phyloP scores from a whole-genome alignment of 2,329 filamentous ascomycete species.

The Fusarium setosum region DNA sequence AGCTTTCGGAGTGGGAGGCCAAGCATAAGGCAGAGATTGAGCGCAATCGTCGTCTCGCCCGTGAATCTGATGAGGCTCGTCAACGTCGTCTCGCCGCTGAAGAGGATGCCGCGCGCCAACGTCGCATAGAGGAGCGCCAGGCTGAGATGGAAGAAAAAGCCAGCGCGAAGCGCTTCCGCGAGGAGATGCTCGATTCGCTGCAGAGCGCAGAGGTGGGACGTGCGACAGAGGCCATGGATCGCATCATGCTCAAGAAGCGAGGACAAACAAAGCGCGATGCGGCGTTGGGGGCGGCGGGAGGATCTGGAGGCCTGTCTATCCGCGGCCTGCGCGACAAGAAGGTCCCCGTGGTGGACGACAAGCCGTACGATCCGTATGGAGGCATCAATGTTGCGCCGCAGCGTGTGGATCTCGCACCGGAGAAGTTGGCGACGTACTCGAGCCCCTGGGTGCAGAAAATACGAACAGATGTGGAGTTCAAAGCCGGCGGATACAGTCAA shows the following conservation, averaged over 20 bases:
- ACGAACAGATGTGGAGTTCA: constrained; percentile 72
- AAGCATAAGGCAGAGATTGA: constrained; percentile 78
- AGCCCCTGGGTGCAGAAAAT: constrained; percentile 79
- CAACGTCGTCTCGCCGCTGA: constrained; percentile 71
- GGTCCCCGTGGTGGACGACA: constrained; percentile 64
- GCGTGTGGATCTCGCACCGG: constrained; percentile 70
- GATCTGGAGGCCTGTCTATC: constrained; percentile 67
- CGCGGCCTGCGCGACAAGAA: constrained; percentile 80
- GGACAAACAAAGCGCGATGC: constrained; percentile 61
- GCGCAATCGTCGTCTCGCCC: constrained; percentile 66
- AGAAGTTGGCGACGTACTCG: constrained; percentile 72
- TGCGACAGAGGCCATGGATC: constrained; percentile 67
- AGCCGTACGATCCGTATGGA: constrained; percentile 89
- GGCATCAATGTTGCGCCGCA: constrained; percentile 76
- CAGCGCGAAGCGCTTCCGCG: constrained; percentile 70
- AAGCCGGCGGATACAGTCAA: constrained; percentile 85
- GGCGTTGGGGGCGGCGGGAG: constrained; percentile 48
- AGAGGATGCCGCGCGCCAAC: constrained; percentile 69
- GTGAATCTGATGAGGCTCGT: constrained; percentile 65
- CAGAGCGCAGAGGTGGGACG: constrained; percentile 70
- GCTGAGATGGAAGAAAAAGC: constrained; percentile 79
- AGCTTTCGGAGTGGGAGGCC: constrained; percentile 72
- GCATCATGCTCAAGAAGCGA: constrained; percentile 79
- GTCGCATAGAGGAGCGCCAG: constrained; percentile 70
- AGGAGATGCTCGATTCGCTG: constrained; percentile 77